phyloP scores from a whole-genome alignment of 139 green algal genomes.

The Picochlorum sp. region DNA sequence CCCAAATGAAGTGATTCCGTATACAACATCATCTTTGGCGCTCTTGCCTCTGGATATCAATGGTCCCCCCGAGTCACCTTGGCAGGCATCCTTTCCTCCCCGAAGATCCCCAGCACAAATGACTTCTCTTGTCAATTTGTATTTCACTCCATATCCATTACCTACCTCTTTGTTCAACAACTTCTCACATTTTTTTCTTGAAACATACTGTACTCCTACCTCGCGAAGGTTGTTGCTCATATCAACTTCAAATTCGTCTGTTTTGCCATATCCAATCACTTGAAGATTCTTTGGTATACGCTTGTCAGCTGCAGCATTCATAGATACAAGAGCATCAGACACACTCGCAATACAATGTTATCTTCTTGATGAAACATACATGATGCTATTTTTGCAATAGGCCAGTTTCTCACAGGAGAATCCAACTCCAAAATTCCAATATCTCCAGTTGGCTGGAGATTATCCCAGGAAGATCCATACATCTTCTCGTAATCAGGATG shows the following conservation, averaged over 20 bases:
- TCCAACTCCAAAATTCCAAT: slow-evolving; percentile 5
- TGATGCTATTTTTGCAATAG: background rate
- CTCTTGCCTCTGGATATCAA: slow-evolving; percentile 5
- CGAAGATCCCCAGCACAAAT: slow-evolving; percentile 7
- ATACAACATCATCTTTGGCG: slow-evolving; percentile 9
- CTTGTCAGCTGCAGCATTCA: background rate
- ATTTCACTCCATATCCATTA: background rate
- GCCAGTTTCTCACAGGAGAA: background rate
- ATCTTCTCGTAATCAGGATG: slow-evolving; percentile 11
- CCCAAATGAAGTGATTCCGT: slow-evolving; percentile 13
- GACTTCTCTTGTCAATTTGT: background rate
- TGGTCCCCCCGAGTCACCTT: slow-evolving; percentile 10
- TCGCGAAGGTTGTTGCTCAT: slow-evolving; percentile 3
- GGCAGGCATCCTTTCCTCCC: slow-evolving; percentile 6
- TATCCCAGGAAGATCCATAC: background rate
- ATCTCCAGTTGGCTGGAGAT: slow-evolving; percentile 3
- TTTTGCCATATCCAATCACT: slow-evolving; percentile 11
- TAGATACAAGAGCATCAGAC: background rate
- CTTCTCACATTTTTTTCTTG: background rate
- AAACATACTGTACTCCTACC: slow-evolving; percentile 2
- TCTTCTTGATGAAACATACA: background rate
- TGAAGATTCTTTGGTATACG: slow-evolving; percentile 1
- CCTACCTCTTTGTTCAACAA: slow-evolving; percentile 6
- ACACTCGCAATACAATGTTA: background rate
- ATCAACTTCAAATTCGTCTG: background rate